Evolutionary conservation across 176 grass and related monocot species (phyloP).

Genomic region (Bonia amplexicaulis): DNA sequence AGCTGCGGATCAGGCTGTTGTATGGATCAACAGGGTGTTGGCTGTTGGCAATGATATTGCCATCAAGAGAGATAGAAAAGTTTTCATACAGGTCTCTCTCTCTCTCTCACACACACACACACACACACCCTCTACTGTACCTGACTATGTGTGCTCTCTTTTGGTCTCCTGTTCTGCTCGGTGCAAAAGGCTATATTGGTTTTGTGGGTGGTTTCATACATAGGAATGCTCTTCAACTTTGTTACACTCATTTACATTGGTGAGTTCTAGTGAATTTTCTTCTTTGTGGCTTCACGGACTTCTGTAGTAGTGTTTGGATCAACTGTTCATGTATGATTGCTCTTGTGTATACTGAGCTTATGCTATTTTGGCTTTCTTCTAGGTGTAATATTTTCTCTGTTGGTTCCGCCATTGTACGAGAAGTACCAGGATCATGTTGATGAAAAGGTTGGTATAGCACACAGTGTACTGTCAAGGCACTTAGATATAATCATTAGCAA

Average conservation of each 20-base stretch:
- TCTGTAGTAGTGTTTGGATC: constrained; percentile 7
- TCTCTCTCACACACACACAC: not conserved
- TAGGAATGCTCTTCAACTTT: constrained; percentile 90
- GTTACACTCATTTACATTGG: constrained; percentile 89
- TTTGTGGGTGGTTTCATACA: constrained; percentile 68
- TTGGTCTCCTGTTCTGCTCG: constrained; percentile 1
- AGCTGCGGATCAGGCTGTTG: constrained; percentile 39
- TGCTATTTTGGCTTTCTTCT: constrained; percentile 6
- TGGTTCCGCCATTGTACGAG: constrained; percentile 72
- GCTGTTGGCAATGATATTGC: constrained; percentile 68
- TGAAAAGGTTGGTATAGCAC: constrained; percentile 63
- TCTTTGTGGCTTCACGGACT: not conserved
- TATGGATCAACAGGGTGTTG: constrained; percentile 77
- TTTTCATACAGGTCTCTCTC: constrained; percentile 61
- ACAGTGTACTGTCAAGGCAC: constrained; percentile 51
- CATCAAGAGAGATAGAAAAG: constrained; percentile 75
- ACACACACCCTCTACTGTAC: not conserved
- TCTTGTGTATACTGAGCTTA: not conserved
- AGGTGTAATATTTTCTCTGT: constrained; percentile 56
- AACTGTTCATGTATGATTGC: not conserved
- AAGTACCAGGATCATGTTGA: constrained; percentile 85
- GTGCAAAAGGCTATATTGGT: constrained; percentile 54
- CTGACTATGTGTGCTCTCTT: constrained; percentile 6
- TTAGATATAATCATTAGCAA: constrained; percentile 37
- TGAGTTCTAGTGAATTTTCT: constrained; percentile 49